These are phyloP conservation scores for Chlorella variabilis DNA, from an alignment of 163 green algal species.

Conservation along the genomic window DNA sequence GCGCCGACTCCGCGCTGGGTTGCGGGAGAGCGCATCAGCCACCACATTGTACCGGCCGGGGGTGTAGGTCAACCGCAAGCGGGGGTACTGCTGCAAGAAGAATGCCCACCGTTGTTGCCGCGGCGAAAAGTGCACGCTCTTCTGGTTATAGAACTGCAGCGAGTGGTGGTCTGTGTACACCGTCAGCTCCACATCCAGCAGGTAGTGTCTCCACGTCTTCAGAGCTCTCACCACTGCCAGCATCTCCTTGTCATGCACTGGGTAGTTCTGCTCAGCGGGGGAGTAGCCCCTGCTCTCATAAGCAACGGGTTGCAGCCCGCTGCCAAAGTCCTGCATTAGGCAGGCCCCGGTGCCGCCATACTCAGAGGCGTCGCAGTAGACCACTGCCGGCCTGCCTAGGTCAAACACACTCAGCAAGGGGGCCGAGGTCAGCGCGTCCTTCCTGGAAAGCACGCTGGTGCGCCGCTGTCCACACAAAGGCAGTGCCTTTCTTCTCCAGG, in stretches of 20 bases:
- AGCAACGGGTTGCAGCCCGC: slow-evolving; percentile 38
- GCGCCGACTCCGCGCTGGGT: too few species aligned
- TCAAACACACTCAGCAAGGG: slow-evolving; percentile 38
- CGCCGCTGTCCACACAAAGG: slow-evolving; percentile 40
- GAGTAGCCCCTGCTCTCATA: slow-evolving; percentile 45
- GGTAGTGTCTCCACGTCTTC: slow-evolving; percentile 43
- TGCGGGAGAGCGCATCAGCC: slow-evolving; percentile 39
- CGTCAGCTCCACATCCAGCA: slow-evolving; percentile 32
- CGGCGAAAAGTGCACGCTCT: too few species aligned
- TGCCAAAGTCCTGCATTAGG: slow-evolving; percentile 46
- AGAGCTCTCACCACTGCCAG: slow-evolving; percentile 46
- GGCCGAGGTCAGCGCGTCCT: slow-evolving; percentile 17
- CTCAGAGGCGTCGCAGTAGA: slow-evolving; percentile 55
- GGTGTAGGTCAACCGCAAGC: slow-evolving; percentile 27
- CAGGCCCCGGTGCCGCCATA: slow-evolving; percentile 43
- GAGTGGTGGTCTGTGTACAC: slow-evolving; percentile 61
- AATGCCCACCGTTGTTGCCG: too few species aligned
- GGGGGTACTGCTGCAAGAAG: background rate
- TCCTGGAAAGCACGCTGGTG: slow-evolving; percentile 48
- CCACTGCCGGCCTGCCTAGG: background rate
- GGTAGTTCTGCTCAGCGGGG: slow-evolving; percentile 52
- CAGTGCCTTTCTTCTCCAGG: slow-evolving; percentile 34
- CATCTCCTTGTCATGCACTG: slow-evolving; percentile 52
- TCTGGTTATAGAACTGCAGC: slow-evolving; percentile 9
- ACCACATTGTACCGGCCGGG: slow-evolving; percentile 43